Evolutionary conservation across 1,139 yeast genomes (phyloP).

Genomic region (Magnusiomyces ingens): DNA sequence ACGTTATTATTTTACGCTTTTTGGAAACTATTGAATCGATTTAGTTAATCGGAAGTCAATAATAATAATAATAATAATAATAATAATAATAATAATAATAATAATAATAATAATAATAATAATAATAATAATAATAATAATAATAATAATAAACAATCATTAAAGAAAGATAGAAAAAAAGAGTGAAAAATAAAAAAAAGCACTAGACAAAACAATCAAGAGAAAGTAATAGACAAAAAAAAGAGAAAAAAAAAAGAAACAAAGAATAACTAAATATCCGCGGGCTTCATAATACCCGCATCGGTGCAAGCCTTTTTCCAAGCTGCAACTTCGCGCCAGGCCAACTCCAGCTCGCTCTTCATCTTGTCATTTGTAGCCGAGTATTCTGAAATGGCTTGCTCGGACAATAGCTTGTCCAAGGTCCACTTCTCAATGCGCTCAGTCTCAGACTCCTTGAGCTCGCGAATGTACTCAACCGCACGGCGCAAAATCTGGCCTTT

Average conservation of each 20-base stretch:
- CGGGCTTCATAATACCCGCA: constrained; percentile 1
- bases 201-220: not conserved
- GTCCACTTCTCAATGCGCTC: constrained; percentile 91
- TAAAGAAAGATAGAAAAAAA: not conserved
- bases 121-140: not conserved
- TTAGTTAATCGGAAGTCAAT: not conserved
- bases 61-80: no score
- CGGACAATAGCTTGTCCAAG: constrained; percentile 80
- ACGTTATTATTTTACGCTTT: not conserved
- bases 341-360: constrained; percentile 73
- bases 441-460: constrained; percentile 82
- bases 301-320: constrained; percentile 43
- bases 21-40: not conserved
- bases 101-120: not conserved
- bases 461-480: constrained; percentile 83
- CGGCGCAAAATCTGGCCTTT: constrained; percentile 83
- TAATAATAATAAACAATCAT: not conserved
- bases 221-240: not conserved
- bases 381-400: constrained; percentile 81
- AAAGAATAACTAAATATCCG: not conserved
- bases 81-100: no score
- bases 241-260: not conserved
- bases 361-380: constrained; percentile 72
- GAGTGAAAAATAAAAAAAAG: not conserved
- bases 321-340: constrained; percentile 86